Percentiles rank a stretch among this genome's conserved stretches.
Conservation (phyloP, 805 yeast species). For the Saccharomyces eubayanus region DNA sequence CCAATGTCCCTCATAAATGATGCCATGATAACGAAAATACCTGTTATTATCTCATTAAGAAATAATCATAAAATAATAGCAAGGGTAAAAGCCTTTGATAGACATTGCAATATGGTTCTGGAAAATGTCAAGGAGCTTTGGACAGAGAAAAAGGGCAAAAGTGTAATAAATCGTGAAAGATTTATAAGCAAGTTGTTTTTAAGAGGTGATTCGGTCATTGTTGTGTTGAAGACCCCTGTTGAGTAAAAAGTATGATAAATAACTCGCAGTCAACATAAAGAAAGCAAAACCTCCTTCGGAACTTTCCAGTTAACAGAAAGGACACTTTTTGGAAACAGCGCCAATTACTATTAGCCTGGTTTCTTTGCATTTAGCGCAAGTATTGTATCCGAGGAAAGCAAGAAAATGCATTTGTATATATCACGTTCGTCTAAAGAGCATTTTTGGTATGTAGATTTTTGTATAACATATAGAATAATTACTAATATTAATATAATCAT, state of each 20-base stretch:
- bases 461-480: background rate
- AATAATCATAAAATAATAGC: slow-evolving; percentile 90
- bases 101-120: slow-evolving; percentile 88
- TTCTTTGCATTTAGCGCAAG: background rate
- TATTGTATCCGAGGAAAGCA: background rate
- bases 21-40: slow-evolving; percentile 65
- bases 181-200: slow-evolving; percentile 84
- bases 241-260: slow-evolving; percentile 7
- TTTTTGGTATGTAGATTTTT: background rate
- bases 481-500: slow-evolving; percentile 12
- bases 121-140: slow-evolving; percentile 84
- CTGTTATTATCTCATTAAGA: slow-evolving; percentile 80
- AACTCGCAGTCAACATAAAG: background rate
- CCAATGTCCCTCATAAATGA: slow-evolving; percentile 85
- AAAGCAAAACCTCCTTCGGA: background rate
- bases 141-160: slow-evolving; percentile 64
- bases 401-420: background rate
- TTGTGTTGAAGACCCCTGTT: slow-evolving; percentile 52
- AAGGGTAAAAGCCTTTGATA: slow-evolving; percentile 87
- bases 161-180: slow-evolving; percentile 54
- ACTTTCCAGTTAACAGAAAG: background rate
- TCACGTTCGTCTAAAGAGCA: background rate
- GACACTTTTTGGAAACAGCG: background rate
- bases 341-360: background rate
- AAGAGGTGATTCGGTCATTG: slow-evolving; percentile 91